phyloP scores from a whole-genome alignment of 106 monocot genomes.

The Iris macrosiphon region DNA sequence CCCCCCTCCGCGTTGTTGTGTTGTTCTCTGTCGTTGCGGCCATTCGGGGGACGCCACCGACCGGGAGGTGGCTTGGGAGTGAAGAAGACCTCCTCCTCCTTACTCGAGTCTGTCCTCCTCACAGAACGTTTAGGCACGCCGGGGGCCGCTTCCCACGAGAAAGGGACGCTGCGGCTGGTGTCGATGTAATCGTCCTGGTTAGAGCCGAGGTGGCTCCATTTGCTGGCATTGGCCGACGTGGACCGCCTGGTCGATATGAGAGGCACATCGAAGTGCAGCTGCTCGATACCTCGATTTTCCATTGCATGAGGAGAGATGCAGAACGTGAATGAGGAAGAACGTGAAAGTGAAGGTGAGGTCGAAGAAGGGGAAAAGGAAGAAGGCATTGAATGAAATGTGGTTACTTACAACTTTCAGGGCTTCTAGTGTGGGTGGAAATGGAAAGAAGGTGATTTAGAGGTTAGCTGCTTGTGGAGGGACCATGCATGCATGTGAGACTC shows the following conservation, averaged over 20 bases:
- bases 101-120: too few species aligned
- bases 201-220: not conserved
- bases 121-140: conserved; percentile 37
- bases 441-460: not conserved
- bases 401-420: too few species aligned
- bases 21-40: not conserved
- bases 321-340: too few species aligned
- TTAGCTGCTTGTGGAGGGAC: not conserved
- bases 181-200: not conserved
- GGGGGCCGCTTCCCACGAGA: conserved; percentile 56
- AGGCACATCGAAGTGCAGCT: conserved; percentile 36
- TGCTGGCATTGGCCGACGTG: not conserved
- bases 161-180: conserved; percentile 35
- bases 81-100: not conserved
- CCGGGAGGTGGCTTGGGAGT: conserved; percentile 56
- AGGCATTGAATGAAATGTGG: too few species aligned
- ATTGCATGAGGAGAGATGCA: not conserved
- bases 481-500: conserved; percentile 12
- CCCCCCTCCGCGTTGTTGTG: too few species aligned
- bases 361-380: too few species aligned
- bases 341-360: too few species aligned
- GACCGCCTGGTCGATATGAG: conserved; percentile 43
- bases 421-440: too few species aligned
- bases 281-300: not conserved
- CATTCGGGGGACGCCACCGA: not conserved